Conservation (phyloP, 2,329 filamentous ascomycete species). For the Cercospora sojina region DNA sequence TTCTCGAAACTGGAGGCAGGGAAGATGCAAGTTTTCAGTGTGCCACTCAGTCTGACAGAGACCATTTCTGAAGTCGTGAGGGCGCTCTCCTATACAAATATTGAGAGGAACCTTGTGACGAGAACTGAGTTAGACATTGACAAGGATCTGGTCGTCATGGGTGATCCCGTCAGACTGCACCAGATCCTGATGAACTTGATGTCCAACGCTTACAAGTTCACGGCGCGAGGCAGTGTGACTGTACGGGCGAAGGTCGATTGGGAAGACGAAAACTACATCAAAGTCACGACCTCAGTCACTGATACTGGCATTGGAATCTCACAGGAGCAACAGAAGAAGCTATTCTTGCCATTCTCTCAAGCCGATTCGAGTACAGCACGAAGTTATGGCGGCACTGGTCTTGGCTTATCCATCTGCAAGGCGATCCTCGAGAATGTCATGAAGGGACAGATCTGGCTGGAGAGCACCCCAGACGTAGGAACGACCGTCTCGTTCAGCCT, state of each 20-base stretch:
- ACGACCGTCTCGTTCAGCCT: constrained; percentile 77
- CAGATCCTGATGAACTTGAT: constrained; percentile 73
- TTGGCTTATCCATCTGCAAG: constrained; percentile 92
- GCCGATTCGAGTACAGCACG: constrained; percentile 86
- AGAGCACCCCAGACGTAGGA: constrained; percentile 70
- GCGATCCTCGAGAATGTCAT: constrained; percentile 91
- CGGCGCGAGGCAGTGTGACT: constrained; percentile 79
- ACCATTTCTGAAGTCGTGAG: constrained; percentile 65
- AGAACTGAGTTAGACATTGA: constrained; percentile 58
- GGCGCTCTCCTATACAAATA: constrained; percentile 62
- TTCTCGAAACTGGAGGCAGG: constrained; percentile 55
- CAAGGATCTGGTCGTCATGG: constrained; percentile 53
- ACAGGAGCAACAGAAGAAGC: constrained; percentile 73
- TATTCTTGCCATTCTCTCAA: constrained; percentile 91
- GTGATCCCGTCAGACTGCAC: constrained; percentile 53
- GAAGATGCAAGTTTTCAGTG: constrained; percentile 61
- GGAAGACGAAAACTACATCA: constrained; percentile 68
- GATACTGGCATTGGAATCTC: constrained; percentile 93
- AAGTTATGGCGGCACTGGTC: constrained; percentile 87
- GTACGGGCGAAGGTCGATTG: constrained; percentile 72
- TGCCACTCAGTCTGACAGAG: constrained; percentile 52
- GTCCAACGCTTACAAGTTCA: constrained; percentile 93
- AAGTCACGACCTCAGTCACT: constrained; percentile 78
- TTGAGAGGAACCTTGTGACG: constrained; percentile 59
- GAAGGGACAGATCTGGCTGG: constrained; percentile 78